Evolutionary conservation across 192 early-diverging fungal species (phyloP).

Genomic region (Chytriomyces sp.): DNA sequence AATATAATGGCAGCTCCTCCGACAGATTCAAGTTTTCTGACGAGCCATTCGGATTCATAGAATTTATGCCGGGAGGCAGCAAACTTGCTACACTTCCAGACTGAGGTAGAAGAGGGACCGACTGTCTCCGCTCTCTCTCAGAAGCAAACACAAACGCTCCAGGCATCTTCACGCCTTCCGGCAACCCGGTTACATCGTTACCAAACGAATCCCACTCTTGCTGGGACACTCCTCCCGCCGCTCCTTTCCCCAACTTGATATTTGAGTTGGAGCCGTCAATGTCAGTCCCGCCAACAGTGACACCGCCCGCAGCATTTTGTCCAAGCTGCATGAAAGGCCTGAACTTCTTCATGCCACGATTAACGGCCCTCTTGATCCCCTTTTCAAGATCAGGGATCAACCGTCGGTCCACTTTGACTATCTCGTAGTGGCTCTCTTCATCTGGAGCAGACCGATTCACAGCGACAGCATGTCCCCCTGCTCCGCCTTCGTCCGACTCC

Average conservation of each 20-base stretch:
- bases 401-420: conserved; percentile 27
- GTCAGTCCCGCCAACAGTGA: neutral
- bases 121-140: neutral
- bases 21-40: conserved; percentile 4
- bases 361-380: conserved; percentile 26
- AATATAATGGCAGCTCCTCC: conserved; percentile 16
- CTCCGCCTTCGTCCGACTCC: neutral
- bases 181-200: neutral
- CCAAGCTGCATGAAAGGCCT: conserved; percentile 21
- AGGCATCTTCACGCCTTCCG: conserved; percentile 1
- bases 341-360: conserved; percentile 33
- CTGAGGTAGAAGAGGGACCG: neutral
- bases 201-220: conserved; percentile 21
- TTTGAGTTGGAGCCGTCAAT: neutral
- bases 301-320: neutral
- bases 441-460: conserved; percentile 17
- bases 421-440: conserved; percentile 30
- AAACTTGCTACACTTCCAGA: neutral
- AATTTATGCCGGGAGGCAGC: neutral
- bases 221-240: conserved; percentile 16
- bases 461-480: neutral
- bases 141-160: conserved; percentile 20
- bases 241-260: conserved; percentile 23
- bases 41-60: neutral
- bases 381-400: conserved; percentile 31